Percentiles rank a stretch among this genome's conserved stretches.
phyloP scores from a whole-genome alignment of 2,329 filamentous ascomycete species.

The Cryphonectria japonica region DNA sequence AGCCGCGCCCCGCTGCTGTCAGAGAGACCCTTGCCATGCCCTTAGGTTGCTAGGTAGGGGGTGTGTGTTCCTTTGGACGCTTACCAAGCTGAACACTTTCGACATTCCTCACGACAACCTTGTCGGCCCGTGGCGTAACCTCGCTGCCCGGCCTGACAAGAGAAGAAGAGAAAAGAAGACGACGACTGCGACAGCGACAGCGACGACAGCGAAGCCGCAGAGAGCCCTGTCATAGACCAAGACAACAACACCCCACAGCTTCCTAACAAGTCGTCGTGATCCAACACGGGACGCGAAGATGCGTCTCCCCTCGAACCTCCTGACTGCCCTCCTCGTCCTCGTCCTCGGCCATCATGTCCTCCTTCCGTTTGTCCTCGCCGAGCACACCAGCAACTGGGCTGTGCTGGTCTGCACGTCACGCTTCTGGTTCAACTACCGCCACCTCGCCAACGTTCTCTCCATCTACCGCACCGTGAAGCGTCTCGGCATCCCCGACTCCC shows the following conservation, averaged over 20 bases:
- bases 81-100: neutral
- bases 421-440: slow-evolving; percentile 99
- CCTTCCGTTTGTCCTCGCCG: slow-evolving; percentile 50
- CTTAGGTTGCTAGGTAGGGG: too few relatives aligned
- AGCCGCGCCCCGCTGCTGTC: neutral
- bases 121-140: neutral
- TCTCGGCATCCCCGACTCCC: slow-evolving; percentile 94
- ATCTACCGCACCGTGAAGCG: slow-evolving; percentile 98
- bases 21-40: neutral
- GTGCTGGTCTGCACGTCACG: slow-evolving; percentile 97
- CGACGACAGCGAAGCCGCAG: neutral
- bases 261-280: neutral
- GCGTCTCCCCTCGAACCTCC: slow-evolving; percentile 48
- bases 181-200: neutral
- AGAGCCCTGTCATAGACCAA: neutral
- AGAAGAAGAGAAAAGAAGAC: neutral
- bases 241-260: neutral
- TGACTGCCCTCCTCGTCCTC: neutral
- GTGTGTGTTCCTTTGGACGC: neutral
- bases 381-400: slow-evolving; percentile 98
- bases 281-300: slow-evolving; percentile 41
- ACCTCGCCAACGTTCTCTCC: slow-evolving; percentile 95
- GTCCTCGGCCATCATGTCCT: slow-evolving; percentile 46
- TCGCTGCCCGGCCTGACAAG: neutral
- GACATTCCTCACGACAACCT: neutral